Base-by-base conservation (phyloP, 2,329 filamentous ascomycete genomes). In the Periconia digitata region DNA sequence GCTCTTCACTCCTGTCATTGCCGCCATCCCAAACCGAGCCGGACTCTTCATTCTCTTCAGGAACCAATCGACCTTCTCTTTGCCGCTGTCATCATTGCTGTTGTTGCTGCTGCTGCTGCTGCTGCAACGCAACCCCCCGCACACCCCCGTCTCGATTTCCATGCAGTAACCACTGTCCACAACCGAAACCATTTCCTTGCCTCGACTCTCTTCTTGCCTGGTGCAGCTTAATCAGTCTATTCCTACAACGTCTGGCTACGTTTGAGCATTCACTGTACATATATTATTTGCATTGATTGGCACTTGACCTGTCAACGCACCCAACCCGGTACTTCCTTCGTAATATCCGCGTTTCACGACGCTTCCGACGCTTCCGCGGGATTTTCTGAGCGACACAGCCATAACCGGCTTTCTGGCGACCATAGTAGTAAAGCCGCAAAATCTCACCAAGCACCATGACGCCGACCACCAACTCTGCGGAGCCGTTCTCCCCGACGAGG, bases 401-500 rank as follows among this genome's bases (percentile, higher is more conserved):
- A 32, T 32, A 32, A 32, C n/a, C 27, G 5, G 27, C 3, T 32
- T 32, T n/a, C n/a, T 10, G 27, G 35, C 35, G 16, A 21, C 37
- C 20, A 12, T 15, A 20, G 5, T 21, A 21, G 46, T 53, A 49
- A 53, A 44, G 47, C 49, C 45, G 59, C 49, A 37, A 67, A 67
- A 60, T 32, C 27, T 32, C 27, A 15, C n/a, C 27, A 5, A 13
- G 3, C 27, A 32, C 27, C 27, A 32, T 32, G 27, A 13, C 27
- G 24, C 24, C 24, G 27, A 59, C 64, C 48, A 46, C 56, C 40
- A 53, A 47, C 46, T 52, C 56, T 59, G 64, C 59, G 60, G 64
- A 66, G 57, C 64, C 65, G 56, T 66, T 62, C 47, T 60, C 59
- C 54, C 61, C 67, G 53, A 63, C 64, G 38, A 64, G 62, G 53